Percentiles rank a stretch among this genome's conserved stretches.
These are phyloP conservation scores for Candida nonsorbophila DNA, from an alignment of 805 yeast genomes.

Conservation along the genomic window DNA sequence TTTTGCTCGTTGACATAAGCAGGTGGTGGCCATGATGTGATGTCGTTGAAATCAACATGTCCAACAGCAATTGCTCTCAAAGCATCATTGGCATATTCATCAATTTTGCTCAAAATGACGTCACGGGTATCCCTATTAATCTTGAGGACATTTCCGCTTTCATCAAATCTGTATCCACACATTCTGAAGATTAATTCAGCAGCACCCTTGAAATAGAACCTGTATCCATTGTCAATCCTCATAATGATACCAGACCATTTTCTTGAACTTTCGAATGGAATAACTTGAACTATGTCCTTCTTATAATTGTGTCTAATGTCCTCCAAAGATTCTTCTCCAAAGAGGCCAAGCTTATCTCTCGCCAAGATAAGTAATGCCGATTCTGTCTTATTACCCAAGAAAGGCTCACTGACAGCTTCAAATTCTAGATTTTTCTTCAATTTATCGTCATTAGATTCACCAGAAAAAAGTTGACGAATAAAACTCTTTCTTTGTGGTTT, in stretches of 20 bases:
- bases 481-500: constrained; percentile 26
- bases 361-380: constrained; percentile 77
- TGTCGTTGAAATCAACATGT: constrained; percentile 58
- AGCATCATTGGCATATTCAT: constrained; percentile 67
- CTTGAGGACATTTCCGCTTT: constrained; percentile 17
- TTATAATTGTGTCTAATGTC: constrained; percentile 19
- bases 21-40: constrained; percentile 65
- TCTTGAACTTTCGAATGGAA: constrained; percentile 88
- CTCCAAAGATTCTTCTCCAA: constrained; percentile 40
- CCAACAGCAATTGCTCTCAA: constrained; percentile 86
- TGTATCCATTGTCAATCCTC: constrained; percentile 42
- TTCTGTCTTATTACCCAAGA: constrained; percentile 91
- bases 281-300: constrained; percentile 51
- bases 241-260: constrained; percentile 89
- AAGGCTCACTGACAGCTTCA: constrained; percentile 45
- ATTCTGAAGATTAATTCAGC: constrained; percentile 75
- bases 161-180: constrained; percentile 41
- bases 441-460: constrained; percentile 6
- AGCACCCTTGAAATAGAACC: constrained; percentile 86
- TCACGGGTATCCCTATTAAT: constrained; percentile 25
- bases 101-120: constrained; percentile 28
- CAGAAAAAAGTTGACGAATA: constrained; percentile 19
- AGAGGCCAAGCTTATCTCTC: constrained; percentile 46
- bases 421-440: constrained; percentile 8
- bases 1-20: constrained; percentile 23